Evolutionary conservation across 1,139 yeast species (phyloP).

Genomic region (Komagataea norvegica): DNA sequence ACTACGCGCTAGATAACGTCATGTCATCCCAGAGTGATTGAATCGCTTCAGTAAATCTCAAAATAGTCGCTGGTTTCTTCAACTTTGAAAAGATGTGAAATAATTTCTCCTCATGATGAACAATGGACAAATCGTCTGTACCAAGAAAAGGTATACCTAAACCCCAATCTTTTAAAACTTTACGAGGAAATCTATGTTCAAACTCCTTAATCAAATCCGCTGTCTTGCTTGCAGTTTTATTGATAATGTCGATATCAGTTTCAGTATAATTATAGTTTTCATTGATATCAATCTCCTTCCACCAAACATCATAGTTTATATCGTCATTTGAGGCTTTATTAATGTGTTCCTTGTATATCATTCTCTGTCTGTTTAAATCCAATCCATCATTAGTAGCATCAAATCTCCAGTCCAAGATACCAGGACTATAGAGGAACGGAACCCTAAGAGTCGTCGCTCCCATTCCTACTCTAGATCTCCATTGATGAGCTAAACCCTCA

Average conservation of each 20-base stretch:
- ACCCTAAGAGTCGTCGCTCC: constrained; percentile 40
- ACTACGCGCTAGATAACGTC: constrained; percentile 1
- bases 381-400: constrained; percentile 30
- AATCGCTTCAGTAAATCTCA: not conserved
- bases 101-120: constrained; percentile 13
- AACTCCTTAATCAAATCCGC: constrained; percentile 17
- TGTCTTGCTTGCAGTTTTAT: constrained; percentile 34
- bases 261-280: constrained; percentile 45
- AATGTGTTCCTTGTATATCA: constrained; percentile 10
- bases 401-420: constrained; percentile 41
- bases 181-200: constrained; percentile 2
- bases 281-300: constrained; percentile 41
- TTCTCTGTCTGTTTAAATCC: constrained; percentile 24
- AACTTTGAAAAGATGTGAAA: constrained; percentile 7
- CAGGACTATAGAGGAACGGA: constrained; percentile 56
- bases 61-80: constrained; percentile 2
- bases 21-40: constrained; percentile 12
- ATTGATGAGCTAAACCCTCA: constrained; percentile 47
- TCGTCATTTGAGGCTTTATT: constrained; percentile 23
- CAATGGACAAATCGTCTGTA: constrained; percentile 3
- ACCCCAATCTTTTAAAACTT: constrained; percentile 10
- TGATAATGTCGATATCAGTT: constrained; percentile 36
- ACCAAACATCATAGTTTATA: constrained; percentile 39
- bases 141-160: constrained; percentile 14
- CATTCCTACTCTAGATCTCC: constrained; percentile 35